Percentiles rank a stretch among this genome's conserved stretches.
These are phyloP conservation scores for sorghum (Sorghum bicolor) DNA, from an alignment of 176 grass and related monocot genomes.

Conservation along the genomic window Sorghum_bicolor_NCBIv3 NC_012879.2:15307001-15307500, in stretches of 20 bases:
- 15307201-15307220: slow-evolving; percentile 74
- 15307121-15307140: slow-evolving; percentile 91
- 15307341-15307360: slow-evolving; percentile 75
- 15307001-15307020: slow-evolving; percentile 21
- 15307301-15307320: slow-evolving; percentile 68
- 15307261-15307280: background rate
- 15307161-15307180: slow-evolving; percentile 90
- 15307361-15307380: slow-evolving; percentile 54
- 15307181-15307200: slow-evolving; percentile 64
- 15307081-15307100: background rate
- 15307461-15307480: slow-evolving; percentile 74
- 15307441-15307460: slow-evolving; percentile 86
- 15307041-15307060: background rate
- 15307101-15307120: background rate
- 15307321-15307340: slow-evolving; percentile 52
- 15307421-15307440: slow-evolving; percentile 83
- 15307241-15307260: background rate
- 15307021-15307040: background rate
- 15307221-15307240: slow-evolving; percentile 52
- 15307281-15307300: background rate
- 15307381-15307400: slow-evolving; percentile 77
- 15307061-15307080: background rate
- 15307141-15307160: slow-evolving; percentile 93
- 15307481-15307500: slow-evolving; percentile 89
- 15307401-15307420: slow-evolving; percentile 82